These are phyloP conservation scores for Psidium friedrichsthalianum DNA, from an alignment of 345 rosid genomes.

Conservation along the genomic window DNA sequence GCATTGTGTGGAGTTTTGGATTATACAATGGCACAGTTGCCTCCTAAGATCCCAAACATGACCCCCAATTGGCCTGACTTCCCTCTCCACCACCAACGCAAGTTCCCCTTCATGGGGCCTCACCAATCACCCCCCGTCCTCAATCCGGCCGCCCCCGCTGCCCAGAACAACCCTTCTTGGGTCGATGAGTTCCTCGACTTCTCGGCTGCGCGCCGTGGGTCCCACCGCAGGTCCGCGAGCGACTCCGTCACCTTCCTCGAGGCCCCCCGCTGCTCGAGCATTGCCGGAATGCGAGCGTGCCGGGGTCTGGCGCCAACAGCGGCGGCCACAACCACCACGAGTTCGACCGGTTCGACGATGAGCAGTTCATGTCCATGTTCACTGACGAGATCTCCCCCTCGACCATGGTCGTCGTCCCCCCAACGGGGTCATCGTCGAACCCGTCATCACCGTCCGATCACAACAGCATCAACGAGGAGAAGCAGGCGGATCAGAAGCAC, in stretches of 20 bases:
- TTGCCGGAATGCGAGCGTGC: not conserved
- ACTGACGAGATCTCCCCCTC: constrained; percentile 41
- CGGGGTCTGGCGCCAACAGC: not conserved
- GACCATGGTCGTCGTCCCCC: constrained; percentile 23
- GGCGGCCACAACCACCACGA: not conserved
- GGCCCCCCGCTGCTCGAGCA: constrained; percentile 11
- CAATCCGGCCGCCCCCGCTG: not conserved
- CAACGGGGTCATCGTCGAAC: constrained; percentile 38
- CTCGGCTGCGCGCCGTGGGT: constrained; percentile 44
- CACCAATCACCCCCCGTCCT: not conserved
- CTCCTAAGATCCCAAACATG: constrained; percentile 85
- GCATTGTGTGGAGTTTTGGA: not conserved
- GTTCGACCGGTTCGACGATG: constrained; percentile 67
- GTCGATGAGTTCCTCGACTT: constrained; percentile 86
- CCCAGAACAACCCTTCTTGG: constrained; percentile 47
- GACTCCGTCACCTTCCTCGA: constrained; percentile 70
- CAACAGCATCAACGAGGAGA: constrained; percentile 55
- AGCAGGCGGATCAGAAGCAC: constrained; percentile 10
- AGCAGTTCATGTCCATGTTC: constrained; percentile 80
- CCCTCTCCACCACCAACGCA: constrained; percentile 21
- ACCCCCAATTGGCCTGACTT: constrained; percentile 66
- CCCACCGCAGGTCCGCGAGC: constrained; percentile 72
- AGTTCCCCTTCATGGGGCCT: constrained; percentile 14
- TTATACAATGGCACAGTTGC: constrained; percentile 61
- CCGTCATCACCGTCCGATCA: constrained; percentile 71